phyloP scores from a whole-genome alignment of 2,329 filamentous ascomycete genomes.

The Trichophyton simii region DNA sequence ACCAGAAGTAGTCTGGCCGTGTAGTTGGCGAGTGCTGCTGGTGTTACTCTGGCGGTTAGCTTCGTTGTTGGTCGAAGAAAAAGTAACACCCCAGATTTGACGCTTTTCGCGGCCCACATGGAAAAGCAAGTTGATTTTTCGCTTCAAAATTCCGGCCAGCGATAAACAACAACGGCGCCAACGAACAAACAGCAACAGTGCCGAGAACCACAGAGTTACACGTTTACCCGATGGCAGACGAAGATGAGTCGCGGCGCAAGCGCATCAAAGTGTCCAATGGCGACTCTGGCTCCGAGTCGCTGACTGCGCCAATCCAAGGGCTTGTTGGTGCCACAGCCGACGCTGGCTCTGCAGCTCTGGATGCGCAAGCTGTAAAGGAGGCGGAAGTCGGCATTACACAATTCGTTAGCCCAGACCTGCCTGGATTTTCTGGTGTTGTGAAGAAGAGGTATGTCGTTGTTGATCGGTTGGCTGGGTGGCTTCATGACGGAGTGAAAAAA shows the following conservation, averaged over 20 bases:
- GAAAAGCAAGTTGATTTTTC: too few species aligned
- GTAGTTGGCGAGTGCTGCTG: too few species aligned
- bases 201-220: not conserved
- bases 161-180: not conserved
- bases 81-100: too few species aligned
- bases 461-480: not conserved
- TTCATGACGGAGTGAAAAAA: not conserved
- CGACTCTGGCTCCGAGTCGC: not conserved
- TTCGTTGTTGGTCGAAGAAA: too few species aligned
- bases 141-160: not conserved
- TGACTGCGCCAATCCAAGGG: not conserved
- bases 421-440: conserved; percentile 50
- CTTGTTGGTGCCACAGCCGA: not conserved
- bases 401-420: conserved; percentile 46
- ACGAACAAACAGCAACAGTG: not conserved
- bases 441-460: conserved; percentile 48
- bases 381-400: conserved; percentile 49
- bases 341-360: conserved; percentile 9
- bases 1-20: too few species aligned
- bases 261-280: conserved; percentile 15
- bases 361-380: conserved; percentile 30
- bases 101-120: too few species aligned
- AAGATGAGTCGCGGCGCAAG: conserved; percentile 13
- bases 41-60: too few species aligned
- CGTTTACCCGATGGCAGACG: not conserved